Conservation (phyloP, 2,329 filamentous ascomycete species). For the Penicillium occitanis region DNA sequence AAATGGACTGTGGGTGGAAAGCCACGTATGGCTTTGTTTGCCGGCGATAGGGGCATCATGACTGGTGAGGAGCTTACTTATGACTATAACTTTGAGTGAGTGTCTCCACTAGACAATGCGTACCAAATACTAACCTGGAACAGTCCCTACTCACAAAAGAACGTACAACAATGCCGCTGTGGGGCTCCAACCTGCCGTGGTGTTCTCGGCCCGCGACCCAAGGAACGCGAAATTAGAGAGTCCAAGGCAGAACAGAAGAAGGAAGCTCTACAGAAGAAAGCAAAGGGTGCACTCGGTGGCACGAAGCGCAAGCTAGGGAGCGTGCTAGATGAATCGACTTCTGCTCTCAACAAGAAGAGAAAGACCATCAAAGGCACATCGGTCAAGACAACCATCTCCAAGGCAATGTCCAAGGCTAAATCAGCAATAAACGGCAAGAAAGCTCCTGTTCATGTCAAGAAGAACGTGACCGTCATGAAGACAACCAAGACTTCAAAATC, state of each 20-base stretch:
- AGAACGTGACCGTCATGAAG: slow-evolving; percentile 25
- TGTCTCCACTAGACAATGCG: slow-evolving; percentile 11
- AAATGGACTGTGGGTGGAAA: slow-evolving; percentile 95
- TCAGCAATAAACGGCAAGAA: slow-evolving; percentile 20
- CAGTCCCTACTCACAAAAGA: slow-evolving; percentile 60
- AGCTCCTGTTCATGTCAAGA: slow-evolving; percentile 23
- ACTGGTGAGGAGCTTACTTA: slow-evolving; percentile 96
- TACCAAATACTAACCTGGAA: slow-evolving; percentile 22
- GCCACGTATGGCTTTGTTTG: slow-evolving; percentile 94
- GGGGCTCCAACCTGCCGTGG: slow-evolving; percentile 62
- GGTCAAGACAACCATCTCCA: slow-evolving; percentile 35
- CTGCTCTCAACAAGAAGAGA: slow-evolving; percentile 35
- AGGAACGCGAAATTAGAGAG: slow-evolving; percentile 39
- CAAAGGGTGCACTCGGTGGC: slow-evolving; percentile 23
- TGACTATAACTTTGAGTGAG: slow-evolving; percentile 74
- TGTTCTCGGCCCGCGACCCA: slow-evolving; percentile 58
- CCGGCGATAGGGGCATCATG: slow-evolving; percentile 83
- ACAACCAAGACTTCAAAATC: slow-evolving; percentile 22
- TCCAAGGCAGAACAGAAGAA: slow-evolving; percentile 32
- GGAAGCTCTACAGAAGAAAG: slow-evolving; percentile 18
- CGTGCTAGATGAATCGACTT: slow-evolving; percentile 29
- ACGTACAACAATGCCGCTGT: slow-evolving; percentile 64
- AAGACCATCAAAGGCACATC: slow-evolving; percentile 31
- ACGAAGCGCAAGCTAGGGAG: slow-evolving; percentile 38
- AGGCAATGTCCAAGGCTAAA: slow-evolving; percentile 28